Evolutionary conservation across 2,329 filamentous ascomycete species (phyloP).

Genomic region (Thielaviopsis ethacetica): DNA sequence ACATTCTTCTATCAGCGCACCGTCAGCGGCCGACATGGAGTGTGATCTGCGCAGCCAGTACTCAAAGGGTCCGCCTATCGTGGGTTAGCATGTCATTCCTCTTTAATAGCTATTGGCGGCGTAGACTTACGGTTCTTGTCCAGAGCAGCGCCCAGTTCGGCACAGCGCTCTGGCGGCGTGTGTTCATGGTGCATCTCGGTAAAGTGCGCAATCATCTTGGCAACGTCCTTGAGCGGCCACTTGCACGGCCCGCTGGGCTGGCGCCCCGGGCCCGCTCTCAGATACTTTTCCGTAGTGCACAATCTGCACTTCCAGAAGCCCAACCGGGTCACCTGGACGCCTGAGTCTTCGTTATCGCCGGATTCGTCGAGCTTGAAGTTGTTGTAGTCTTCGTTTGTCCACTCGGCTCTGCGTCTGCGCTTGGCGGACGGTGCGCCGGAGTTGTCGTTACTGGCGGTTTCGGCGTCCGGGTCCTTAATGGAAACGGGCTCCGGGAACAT

Average conservation of each 20-base stretch:
- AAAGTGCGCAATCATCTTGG: slow-evolving; percentile 31
- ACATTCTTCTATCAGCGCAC: slow-evolving; percentile 21
- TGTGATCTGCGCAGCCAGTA: slow-evolving; percentile 30
- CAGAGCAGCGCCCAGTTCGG: slow-evolving; percentile 27
- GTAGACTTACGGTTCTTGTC: slow-evolving; percentile 24
- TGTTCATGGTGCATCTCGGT: slow-evolving; percentile 31
- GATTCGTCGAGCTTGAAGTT: slow-evolving; percentile 12
- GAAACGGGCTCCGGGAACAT: slow-evolving; percentile 6
- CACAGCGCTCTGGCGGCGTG: slow-evolving; percentile 24
- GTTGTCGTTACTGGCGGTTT: background rate
- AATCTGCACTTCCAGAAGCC: slow-evolving; percentile 31
- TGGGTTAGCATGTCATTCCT: background rate
- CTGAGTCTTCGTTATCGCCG: slow-evolving; percentile 8
- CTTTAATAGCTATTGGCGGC: no score
- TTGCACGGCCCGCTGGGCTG: slow-evolving; percentile 28
- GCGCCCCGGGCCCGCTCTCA: slow-evolving; percentile 23
- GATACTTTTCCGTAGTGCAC: slow-evolving; percentile 26
- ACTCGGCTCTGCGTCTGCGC: slow-evolving; percentile 6
- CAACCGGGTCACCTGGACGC: slow-evolving; percentile 22
- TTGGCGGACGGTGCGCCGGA: slow-evolving; percentile 6
- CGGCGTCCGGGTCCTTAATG: slow-evolving; percentile 11
- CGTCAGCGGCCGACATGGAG: slow-evolving; percentile 21
- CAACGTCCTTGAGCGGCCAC: slow-evolving; percentile 30
- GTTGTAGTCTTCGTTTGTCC: slow-evolving; percentile 1
- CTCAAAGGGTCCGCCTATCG: slow-evolving; percentile 26